Conservation (phyloP, 768 basidiomycete species). For the Phanerochaete sordida region DNA sequence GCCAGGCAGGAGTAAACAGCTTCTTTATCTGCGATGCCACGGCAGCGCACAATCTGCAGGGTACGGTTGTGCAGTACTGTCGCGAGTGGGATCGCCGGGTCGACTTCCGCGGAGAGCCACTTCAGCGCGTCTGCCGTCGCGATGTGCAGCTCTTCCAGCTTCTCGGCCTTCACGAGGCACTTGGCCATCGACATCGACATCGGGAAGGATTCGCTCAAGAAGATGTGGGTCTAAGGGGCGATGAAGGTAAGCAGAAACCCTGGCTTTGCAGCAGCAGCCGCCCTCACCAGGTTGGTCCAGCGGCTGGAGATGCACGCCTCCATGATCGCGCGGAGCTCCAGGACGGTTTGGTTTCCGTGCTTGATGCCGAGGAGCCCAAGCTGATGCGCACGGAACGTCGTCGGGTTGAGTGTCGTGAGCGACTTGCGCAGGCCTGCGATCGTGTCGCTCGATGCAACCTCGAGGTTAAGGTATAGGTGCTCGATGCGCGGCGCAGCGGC, state of each 20-base stretch:
- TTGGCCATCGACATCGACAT: background rate
- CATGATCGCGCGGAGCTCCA: background rate
- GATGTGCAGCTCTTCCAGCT: background rate
- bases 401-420: background rate
- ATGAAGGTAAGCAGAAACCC: background rate
- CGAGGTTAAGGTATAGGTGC: background rate
- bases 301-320: background rate
- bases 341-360: background rate
- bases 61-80: background rate
- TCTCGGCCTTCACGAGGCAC: background rate
- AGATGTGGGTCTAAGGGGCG: background rate
- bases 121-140: background rate
- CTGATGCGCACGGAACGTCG: background rate
- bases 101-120: background rate
- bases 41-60: background rate
- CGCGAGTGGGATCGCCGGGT: background rate
- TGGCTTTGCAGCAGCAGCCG: background rate
- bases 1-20: background rate
- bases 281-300: background rate
- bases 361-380: background rate
- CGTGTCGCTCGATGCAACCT: background rate
- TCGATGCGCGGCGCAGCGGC: background rate
- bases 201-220: background rate
- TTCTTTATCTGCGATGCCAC: background rate
- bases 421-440: background rate